Base-by-base conservation (phyloP, 352 stramenopile genomes). In the Elongisporangium anandrum region DNA sequence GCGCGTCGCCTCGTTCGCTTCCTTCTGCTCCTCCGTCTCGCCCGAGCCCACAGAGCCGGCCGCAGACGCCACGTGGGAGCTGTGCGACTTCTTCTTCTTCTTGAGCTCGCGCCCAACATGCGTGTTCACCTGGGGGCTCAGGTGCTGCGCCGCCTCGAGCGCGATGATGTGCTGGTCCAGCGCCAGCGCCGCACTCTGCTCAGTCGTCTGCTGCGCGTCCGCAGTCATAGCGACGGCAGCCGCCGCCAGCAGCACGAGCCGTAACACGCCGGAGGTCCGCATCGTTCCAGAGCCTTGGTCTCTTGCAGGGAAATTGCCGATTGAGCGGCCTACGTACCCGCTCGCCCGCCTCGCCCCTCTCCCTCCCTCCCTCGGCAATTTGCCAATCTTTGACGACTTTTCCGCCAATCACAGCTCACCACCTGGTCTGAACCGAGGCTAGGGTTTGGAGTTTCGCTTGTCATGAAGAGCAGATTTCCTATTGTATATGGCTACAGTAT, bases 231-330 rank as follows among this genome's bases (percentile, higher is more conserved):
- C 10, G 74, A n/a, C 52, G 9, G 79, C 72, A 16, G 74, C 73
- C 41, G 79, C 56, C 50, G 82, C 79, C 21, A 88, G 45, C 60
- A 90, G 50, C 24, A 84, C 64, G 38, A 82, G 50, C 49, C 71
- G 81, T 48, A 88, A 71, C 54, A 87, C 63, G 61, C 61, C 63
- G 20, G 75, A 77, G 61, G 83, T 81, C 59, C 73, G 76, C 82
- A 92, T 92, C 15, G 15, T 73, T 26, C 26, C 4, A 8, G 26
- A 3, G 41, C 10, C 34, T 45, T 45, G 34, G 12, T 45, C 34
- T 45, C 34, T 45, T 12, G 34, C 66, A 66, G 70, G 63, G 72
- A 75, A 86, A 84, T 84, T 82, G 63, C 63, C 70, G 72, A 77
- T 84, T 86, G 77, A 79, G 54, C 63, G 50, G 61, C 45, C 29